Evolutionary conservation across 257 asterid genomes (phyloP).

Genomic region (Nicotiana obtusifolia): DNA sequence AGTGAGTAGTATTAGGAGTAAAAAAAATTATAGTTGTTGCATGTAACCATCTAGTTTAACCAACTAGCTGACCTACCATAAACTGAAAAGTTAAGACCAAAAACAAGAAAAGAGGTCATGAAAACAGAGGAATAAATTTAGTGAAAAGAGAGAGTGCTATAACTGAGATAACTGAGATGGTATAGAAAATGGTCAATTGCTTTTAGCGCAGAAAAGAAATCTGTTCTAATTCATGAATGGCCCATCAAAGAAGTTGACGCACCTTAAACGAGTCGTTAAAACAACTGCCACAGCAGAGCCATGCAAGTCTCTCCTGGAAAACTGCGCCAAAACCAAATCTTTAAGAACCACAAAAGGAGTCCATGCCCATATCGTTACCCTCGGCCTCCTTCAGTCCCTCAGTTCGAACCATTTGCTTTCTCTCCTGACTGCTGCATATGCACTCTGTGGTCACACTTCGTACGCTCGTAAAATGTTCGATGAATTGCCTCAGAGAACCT

Average conservation of each 20-base stretch:
- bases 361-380: conserved; percentile 53
- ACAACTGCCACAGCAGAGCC: conserved; percentile 22
- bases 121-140: no score
- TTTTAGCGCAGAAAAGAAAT: background rate
- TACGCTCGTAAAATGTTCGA: conserved; percentile 60
- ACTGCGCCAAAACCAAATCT: conserved; percentile 61
- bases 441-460: conserved; percentile 34
- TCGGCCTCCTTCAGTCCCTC: conserved; percentile 39
- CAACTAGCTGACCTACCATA: no score
- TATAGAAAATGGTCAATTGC: background rate
- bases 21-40: no score
- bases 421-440: conserved; percentile 51
- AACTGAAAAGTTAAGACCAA: no score
- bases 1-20: background rate
- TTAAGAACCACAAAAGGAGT: conserved; percentile 48
- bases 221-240: conserved; percentile 29
- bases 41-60: no score
- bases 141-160: no score
- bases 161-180: no score
- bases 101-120: no score
- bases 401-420: conserved; percentile 44
- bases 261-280: conserved; percentile 15
- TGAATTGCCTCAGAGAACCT: conserved; percentile 49
- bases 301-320: conserved; percentile 58
- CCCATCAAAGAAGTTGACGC: conserved; percentile 34